These are phyloP conservation scores for Suillus paluster DNA, from an alignment of 768 basidiomycete genomes.

Conservation along the genomic window DNA sequence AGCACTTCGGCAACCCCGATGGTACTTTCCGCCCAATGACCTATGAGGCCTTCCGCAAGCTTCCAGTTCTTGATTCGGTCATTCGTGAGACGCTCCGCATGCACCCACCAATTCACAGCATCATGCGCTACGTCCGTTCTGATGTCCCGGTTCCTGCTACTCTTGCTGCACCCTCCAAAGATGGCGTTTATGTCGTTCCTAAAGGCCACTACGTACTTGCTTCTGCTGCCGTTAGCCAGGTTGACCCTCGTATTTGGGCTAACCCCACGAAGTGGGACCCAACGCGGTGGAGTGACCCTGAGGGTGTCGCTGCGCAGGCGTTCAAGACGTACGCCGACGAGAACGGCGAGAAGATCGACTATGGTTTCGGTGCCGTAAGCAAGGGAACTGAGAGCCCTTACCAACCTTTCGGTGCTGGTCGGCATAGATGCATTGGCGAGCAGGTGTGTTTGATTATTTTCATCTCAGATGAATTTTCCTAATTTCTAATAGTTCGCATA, in stretches of 20 bases:
- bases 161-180: constrained; percentile 77
- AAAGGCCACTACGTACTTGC: constrained; percentile 91
- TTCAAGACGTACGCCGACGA: constrained; percentile 76
- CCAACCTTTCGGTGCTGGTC: constrained; percentile 96
- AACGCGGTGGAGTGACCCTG: constrained; percentile 81
- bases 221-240: constrained; percentile 84
- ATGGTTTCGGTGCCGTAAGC: constrained; percentile 92
- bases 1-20: constrained; percentile 77
- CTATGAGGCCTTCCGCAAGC: constrained; percentile 82
- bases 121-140: constrained; percentile 89
- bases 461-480: constrained; percentile 7
- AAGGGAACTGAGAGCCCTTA: constrained; percentile 97
- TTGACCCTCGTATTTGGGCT: constrained; percentile 85
- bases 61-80: constrained; percentile 84
- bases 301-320: constrained; percentile 82
- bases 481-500: constrained; percentile 78
- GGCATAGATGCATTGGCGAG: constrained; percentile 95
- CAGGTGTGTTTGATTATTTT: constrained; percentile 49
- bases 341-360: constrained; percentile 90
- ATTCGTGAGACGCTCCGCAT: constrained; percentile 93
- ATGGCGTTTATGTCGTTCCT: constrained; percentile 81
- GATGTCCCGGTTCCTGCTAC: constrained; percentile 83
- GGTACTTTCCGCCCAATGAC: constrained; percentile 80
- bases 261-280: constrained; percentile 77
- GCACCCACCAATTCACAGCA: constrained; percentile 95